Evolutionary conservation across 805 yeast genomes (phyloP).

Genomic region (Ogataea dorogensis): DNA sequence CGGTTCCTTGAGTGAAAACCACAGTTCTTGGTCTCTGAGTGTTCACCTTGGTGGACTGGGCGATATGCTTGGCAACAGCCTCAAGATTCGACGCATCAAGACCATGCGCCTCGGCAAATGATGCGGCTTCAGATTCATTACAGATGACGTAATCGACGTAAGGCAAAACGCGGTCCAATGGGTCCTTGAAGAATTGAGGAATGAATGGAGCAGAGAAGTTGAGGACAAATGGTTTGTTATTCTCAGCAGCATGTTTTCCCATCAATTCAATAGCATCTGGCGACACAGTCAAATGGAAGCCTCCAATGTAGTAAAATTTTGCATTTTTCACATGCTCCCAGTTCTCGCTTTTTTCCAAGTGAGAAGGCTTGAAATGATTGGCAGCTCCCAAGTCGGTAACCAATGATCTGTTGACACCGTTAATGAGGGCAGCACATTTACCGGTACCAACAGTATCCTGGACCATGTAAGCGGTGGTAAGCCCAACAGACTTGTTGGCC

Average conservation of each 20-base stretch:
- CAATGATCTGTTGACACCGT: slow-evolving; percentile 82
- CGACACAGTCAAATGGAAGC: slow-evolving; percentile 98
- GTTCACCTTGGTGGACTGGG: slow-evolving; percentile 75
- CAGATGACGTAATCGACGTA: slow-evolving; percentile 91
- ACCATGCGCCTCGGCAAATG: slow-evolving; percentile 86
- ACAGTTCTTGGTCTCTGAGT: slow-evolving; percentile 73
- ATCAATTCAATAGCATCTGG: slow-evolving; percentile 88
- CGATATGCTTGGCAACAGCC: slow-evolving; percentile 80
- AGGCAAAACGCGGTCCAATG: slow-evolving; percentile 73
- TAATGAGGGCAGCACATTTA: slow-evolving; percentile 93
- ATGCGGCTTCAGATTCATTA: slow-evolving; percentile 95
- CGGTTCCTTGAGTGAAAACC: slow-evolving; percentile 92
- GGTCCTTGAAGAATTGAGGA: slow-evolving; percentile 91
- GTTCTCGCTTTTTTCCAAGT: slow-evolving; percentile 84
- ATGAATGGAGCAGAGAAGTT: slow-evolving; percentile 97
- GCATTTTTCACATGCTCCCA: slow-evolving; percentile 85
- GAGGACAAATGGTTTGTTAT: slow-evolving; percentile 52
- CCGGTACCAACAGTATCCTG: slow-evolving; percentile 83
- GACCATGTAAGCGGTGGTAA: slow-evolving; percentile 79
- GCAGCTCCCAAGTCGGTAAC: slow-evolving; percentile 98
- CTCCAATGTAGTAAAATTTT: slow-evolving; percentile 87
- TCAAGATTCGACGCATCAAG: slow-evolving; percentile 58
- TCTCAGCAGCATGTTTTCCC: slow-evolving; percentile 77
- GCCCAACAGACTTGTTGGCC: slow-evolving; percentile 89
- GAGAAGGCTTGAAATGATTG: slow-evolving; percentile 89